Evolutionary conservation across 1,139 yeast species (phyloP), one percentile per base, ranked within the genome.

Genomic region (Geotrichum cucujoidarum): DNA sequence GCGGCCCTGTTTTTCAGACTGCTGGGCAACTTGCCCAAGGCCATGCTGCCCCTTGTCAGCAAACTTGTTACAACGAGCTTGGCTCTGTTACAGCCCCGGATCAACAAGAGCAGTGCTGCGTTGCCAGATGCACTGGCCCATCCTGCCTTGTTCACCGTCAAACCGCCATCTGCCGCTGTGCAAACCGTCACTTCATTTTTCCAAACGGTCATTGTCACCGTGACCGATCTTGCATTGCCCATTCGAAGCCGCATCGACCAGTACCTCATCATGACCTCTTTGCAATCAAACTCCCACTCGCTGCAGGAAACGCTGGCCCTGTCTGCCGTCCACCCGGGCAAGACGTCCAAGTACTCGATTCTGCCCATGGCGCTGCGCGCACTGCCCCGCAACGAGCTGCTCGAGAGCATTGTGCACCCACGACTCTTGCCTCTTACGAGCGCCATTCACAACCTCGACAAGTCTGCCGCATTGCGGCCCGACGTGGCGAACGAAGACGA

Each of bases 51-150:
- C 20, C 45, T 39, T 16, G 42, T 56, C 16, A 21, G 50, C 10
- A 45, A 51, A 25, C 52, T 58, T 13, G 52, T 59, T 43, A 47
- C 49, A 47, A 48, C 45, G 21, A 53, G 50, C 18, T 50, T 58
- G 3, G 57, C 53, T 14, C 53, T 59, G 3, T 61, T 62, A 45
- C 65, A 64, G 27, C 60, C 67, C 44, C 71, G 71, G 54, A 73
- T 72, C 58, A 75, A 70, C 60, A 43, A 47, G n/a, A 40, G 51
- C 14, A 36, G 78, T 73, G 59, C 70, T 67, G 45, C 65, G 63
- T 40, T 83, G 55, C 77, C 94, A 3, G 95, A 87, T 67, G 67
- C 83, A 37, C 71, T 84, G 41, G 80, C 92, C 1, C 86, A 84
- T 61, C 75, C 83, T 30, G 79, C 77, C 43, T 68, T 79, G 43